These are phyloP conservation scores for Solidago caesia DNA, from an alignment of 129 eudicot species.

Conservation along the genomic window DNA sequence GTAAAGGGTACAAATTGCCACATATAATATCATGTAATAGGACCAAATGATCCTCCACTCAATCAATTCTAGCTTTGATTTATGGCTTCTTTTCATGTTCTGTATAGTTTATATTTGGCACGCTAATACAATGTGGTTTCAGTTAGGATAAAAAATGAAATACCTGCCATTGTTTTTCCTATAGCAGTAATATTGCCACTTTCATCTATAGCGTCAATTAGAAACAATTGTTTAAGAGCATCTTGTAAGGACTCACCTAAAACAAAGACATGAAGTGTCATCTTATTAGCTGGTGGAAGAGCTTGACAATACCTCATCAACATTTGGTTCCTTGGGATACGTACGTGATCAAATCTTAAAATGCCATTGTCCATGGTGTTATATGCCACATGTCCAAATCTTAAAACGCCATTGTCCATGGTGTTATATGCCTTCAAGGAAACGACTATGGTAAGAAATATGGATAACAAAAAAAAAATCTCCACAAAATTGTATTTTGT, in stretches of 20 bases:
- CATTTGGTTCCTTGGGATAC: conserved; percentile 93
- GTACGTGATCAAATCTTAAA: conserved; percentile 81
- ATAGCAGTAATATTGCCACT: conserved; percentile 68
- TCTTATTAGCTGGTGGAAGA: conserved; percentile 9
- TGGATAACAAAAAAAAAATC: background rate
- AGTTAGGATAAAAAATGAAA: background rate
- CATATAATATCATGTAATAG: background rate
- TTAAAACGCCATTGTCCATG: too few species aligned
- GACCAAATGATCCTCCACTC: background rate
- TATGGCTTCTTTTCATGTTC: conserved; percentile 8
- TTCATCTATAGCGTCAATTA: conserved; percentile 92
- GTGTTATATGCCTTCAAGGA: conserved; percentile 54
- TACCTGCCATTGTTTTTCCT: conserved; percentile 94
- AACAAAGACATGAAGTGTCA: conserved; percentile 26
- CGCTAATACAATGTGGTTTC: background rate
- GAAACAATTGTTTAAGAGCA: conserved; percentile 90
- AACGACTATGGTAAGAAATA: background rate
- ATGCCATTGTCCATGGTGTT: conserved; percentile 99
- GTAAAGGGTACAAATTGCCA: background rate
- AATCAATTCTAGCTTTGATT: conserved; percentile 15
- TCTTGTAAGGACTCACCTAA: conserved; percentile 89
- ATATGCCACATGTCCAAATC: conserved; percentile 95
- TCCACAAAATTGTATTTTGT: background rate
- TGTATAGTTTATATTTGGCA: background rate
- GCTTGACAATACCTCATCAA: conserved; percentile 76